phyloP scores from a whole-genome alignment of 495 filamentous ascomycete species.

The Xylaria grammica region DNA sequence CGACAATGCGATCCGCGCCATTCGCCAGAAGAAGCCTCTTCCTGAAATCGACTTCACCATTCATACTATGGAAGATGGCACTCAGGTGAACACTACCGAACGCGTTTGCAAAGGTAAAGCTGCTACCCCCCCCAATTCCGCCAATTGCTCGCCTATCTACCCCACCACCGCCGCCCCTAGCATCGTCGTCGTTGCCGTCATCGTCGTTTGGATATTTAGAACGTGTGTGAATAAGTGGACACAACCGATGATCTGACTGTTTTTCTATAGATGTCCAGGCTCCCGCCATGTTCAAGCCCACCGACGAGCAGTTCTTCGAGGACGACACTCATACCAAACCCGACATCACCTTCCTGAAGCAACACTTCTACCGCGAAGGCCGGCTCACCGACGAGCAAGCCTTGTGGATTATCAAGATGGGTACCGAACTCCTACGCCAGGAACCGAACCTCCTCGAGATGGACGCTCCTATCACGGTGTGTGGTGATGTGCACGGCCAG shows the following conservation, averaged over 20 bases:
- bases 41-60: conserved; percentile 98
- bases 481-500: conserved; percentile 97
- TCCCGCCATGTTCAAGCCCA: conserved; percentile 87
- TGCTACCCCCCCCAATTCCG: conserved; percentile 10
- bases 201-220: too few relatives aligned
- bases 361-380: conserved; percentile 97
- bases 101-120: conserved; percentile 98
- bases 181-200: conserved; percentile 6
- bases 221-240: too few relatives aligned
- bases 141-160: background rate
- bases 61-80: conserved; percentile 97
- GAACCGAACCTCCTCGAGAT: conserved; percentile 98
- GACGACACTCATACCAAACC: conserved; percentile 86
- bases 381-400: conserved; percentile 96
- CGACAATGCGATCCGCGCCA: conserved; percentile 76
- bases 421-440: conserved; percentile 78
- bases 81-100: conserved; percentile 91
- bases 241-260: conserved; percentile 21
- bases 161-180: conserved; percentile 16
- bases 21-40: conserved; percentile 88
- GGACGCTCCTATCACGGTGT: conserved; percentile 99
- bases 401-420: conserved; percentile 87
- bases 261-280: conserved; percentile 83
- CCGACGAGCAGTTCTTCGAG: conserved; percentile 75
- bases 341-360: conserved; percentile 91